Evolutionary conservation across 2,329 filamentous ascomycete genomes (phyloP), one percentile per base, ranked within the genome.

Genomic region (Microcyclosporella mali): DNA sequence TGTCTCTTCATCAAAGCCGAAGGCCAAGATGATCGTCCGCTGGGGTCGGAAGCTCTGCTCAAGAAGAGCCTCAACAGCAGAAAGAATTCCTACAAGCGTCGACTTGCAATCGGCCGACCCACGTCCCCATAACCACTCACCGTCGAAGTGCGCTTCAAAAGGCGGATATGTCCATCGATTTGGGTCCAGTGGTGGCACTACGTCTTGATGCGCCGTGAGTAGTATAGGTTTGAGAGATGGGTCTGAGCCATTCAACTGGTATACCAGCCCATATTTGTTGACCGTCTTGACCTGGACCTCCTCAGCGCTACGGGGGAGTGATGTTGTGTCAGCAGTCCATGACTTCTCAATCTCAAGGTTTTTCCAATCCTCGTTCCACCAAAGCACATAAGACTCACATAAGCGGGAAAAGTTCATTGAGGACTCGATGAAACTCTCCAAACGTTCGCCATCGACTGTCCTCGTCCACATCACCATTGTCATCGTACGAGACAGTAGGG

Each of bases 161-260:
- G 79, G 79, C 1, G 77, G 74, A 58, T 82, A 63, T 0, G 70
- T 78, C 79, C 79, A 83, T 31, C 74, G 66, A 2, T 72, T 75
- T 3, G 73, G 66, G 4, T 71, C 66, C 2, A 69, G 68, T 0
- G 79, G 77, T 2, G 78, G 78, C 2, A 84, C 79, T 7, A 80
- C 77, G 56, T 83, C 80, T 56, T 81, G 77, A 58, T 82, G 79
- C 1, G 78, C 79, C 68, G 80, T 76, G 29, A 83, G 64, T 16
- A 82, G 62, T 3, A 73, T 70, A 0, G 78, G 78, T 58, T 75
- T 77, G 29, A 79, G 60, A 1, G 55, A 58, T 2, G 59, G 46
- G 28, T 79, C 65, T 6, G 64, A 68, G 3, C 79, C 79, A 30
- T 71, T 47, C 71, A 77, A 77, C 2, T 75, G 79, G 56, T 73